These are phyloP conservation scores for Cytospora leucostoma DNA, from an alignment of 2,329 filamentous ascomycete species.

Conservation along the genomic window DNA sequence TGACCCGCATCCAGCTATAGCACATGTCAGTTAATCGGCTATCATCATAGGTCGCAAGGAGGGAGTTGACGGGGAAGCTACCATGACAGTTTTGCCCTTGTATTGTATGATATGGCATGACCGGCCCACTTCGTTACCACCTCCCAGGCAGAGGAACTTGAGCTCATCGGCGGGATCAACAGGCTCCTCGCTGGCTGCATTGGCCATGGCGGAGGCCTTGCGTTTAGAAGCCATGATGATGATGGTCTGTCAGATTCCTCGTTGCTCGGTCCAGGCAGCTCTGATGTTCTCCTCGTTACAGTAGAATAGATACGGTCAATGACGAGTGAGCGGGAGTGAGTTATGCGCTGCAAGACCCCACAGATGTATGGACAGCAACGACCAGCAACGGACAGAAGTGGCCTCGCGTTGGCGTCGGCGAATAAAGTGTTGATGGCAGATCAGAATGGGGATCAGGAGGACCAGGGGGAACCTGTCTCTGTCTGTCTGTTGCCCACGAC, in stretches of 20 bases:
- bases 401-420: background rate
- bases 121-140: slow-evolving; percentile 94
- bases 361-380: background rate
- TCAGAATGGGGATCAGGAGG: background rate
- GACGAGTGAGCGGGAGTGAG: background rate
- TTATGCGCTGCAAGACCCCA: background rate
- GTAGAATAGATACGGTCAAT: no score
- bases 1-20: slow-evolving; percentile 90
- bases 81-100: slow-evolving; percentile 99
- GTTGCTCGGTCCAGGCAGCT: background rate
- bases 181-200: slow-evolving; percentile 71
- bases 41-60: slow-evolving; percentile 7
- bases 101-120: slow-evolving; percentile 99
- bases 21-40: slow-evolving; percentile 7
- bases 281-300: no score
- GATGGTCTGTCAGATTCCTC: background rate
- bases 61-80: slow-evolving; percentile 45
- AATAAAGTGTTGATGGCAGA: background rate
- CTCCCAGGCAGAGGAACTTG: slow-evolving; percentile 89
- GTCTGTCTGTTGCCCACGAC: no score
- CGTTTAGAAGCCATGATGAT: slow-evolving; percentile 83
- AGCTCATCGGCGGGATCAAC: slow-evolving; percentile 93
- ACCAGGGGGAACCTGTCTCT: no score
- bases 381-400: background rate
- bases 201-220: slow-evolving; percentile 76